A percentile compares a stretch with the other conserved stretches of the same genome.
phyloP scores from a whole-genome alignment of 306 rosid genomes.

The Trifolium fragiferum region DNA sequence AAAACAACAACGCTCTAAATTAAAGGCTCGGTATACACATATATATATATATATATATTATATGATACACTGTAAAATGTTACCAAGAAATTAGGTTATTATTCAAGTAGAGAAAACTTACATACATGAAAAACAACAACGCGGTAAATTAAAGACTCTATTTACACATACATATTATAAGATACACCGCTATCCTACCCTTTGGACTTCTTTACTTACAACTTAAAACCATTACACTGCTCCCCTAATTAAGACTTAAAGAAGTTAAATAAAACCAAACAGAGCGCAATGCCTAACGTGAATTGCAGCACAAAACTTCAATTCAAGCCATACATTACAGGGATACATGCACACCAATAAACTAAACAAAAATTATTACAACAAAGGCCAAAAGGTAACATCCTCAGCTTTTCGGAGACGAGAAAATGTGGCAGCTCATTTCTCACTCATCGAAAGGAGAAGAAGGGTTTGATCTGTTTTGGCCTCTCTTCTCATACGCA shows the following conservation, averaged over 20 bases:
- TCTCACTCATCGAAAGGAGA: conserved; percentile 78
- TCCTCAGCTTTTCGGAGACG: conserved; percentile 10
- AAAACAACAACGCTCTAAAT: neutral
- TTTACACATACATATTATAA: conserved; percentile 30
- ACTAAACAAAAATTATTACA: conserved; percentile 43
- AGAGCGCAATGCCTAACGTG: conserved; percentile 23
- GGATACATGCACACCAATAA: conserved; percentile 28
- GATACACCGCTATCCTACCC: conserved; percentile 43
- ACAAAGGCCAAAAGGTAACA: conserved; percentile 26
- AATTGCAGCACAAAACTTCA: conserved; percentile 30
- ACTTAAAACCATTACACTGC: conserved; percentile 29
- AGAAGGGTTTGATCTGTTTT: conserved; percentile 59
- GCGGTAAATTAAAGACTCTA: conserved; percentile 3
- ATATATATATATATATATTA: conserved; percentile 15
- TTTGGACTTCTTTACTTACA: conserved; percentile 32
- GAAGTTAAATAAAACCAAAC: neutral
- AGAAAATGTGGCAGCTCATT: conserved; percentile 30
- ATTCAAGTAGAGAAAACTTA: conserved; percentile 37
- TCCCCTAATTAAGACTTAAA: conserved; percentile 19
- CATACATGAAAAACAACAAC: neutral
- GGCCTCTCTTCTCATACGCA: conserved; percentile 61
- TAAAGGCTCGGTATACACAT: conserved; percentile 27
- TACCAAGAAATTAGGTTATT: conserved; percentile 33
- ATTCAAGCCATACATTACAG: neutral
- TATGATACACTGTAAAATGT: conserved; percentile 29